Evolutionary conservation across 257 asterid species (phyloP).

Genomic region (Gentiana straminea): DNA sequence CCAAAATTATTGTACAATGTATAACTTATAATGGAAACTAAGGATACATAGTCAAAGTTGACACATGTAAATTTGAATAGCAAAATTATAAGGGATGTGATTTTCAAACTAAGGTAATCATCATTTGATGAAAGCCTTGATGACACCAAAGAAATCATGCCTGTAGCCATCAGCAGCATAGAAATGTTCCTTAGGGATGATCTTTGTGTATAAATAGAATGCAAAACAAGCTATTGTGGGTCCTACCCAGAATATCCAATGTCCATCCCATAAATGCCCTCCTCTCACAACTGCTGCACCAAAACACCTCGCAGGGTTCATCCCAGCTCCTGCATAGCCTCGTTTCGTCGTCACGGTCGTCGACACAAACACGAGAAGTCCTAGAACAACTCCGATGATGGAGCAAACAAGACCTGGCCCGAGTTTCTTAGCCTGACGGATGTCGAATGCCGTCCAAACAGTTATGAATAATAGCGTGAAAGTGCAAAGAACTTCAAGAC

Average conservation of each 20-base stretch:
- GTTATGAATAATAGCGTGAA: slow-evolving; percentile 55
- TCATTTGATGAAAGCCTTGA: slow-evolving; percentile 19
- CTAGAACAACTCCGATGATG: slow-evolving; percentile 45
- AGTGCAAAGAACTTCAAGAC: slow-evolving; percentile 56
- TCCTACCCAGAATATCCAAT: slow-evolving; percentile 79
- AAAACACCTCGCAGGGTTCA: slow-evolving; percentile 74
- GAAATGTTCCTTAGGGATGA: slow-evolving; percentile 58
- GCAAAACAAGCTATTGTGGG: slow-evolving; percentile 45
- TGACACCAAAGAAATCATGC: slow-evolving; percentile 40
- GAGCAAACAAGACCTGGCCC: slow-evolving; percentile 36
- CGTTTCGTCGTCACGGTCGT: slow-evolving; percentile 40
- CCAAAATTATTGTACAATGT: too few relatives aligned
- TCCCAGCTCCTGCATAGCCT: slow-evolving; percentile 66
- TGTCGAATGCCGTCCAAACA: slow-evolving; percentile 77
- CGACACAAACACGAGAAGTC: slow-evolving; percentile 53
- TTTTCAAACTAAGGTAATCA: too few relatives aligned
- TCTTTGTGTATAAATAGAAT: slow-evolving; percentile 50
- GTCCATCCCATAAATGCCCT: slow-evolving; percentile 68
- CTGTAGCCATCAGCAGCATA: slow-evolving; percentile 34
- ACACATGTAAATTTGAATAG: too few relatives aligned
- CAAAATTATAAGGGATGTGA: too few relatives aligned
- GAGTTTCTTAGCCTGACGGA: slow-evolving; percentile 38
- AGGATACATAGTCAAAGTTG: too few relatives aligned
- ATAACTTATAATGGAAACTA: too few relatives aligned
- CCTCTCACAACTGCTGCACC: slow-evolving; percentile 72